Conservation (phyloP, 345 rosid genomes). For the Pistacia atlantica region DNA sequence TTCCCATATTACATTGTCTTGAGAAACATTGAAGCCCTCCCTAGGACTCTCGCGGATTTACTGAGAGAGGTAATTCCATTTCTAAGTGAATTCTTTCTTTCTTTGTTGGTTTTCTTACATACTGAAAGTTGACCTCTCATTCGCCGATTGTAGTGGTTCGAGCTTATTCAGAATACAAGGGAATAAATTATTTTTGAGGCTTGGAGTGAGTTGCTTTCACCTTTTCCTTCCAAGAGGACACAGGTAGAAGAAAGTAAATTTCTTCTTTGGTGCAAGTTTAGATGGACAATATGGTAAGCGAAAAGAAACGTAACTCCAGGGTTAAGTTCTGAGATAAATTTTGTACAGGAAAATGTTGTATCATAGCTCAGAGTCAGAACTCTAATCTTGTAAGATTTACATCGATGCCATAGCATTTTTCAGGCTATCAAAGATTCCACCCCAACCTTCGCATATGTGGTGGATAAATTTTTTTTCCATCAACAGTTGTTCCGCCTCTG, state of each 20-base stretch:
- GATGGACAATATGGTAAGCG: background rate
- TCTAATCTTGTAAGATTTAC: too few species aligned
- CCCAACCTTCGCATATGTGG: too few species aligned
- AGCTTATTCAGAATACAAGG: constrained; percentile 75
- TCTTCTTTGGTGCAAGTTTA: background rate
- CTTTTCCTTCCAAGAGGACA: background rate
- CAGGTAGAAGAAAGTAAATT: background rate
- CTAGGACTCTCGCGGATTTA: constrained; percentile 80
- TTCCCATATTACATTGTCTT: constrained; percentile 85
- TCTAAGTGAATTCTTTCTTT: background rate
- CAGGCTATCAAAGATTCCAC: too few species aligned
- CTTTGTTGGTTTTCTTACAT: background rate
- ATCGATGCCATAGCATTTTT: too few species aligned
- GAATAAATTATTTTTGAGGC: constrained; percentile 32
- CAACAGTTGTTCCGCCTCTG: too few species aligned
- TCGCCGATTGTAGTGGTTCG: constrained; percentile 78
- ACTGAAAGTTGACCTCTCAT: background rate
- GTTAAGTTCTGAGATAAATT: background rate
- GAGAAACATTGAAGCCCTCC: constrained; percentile 82
- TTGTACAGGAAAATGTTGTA: constrained; percentile 1
- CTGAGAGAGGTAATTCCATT: constrained; percentile 73
- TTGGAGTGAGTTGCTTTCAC: background rate
- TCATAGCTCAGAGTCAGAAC: background rate
- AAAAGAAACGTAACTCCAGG: background rate
- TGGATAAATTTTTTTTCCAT: too few species aligned